phyloP scores from a whole-genome alignment of 2,329 filamentous ascomycete species.

The Exophiala sp. region DNA sequence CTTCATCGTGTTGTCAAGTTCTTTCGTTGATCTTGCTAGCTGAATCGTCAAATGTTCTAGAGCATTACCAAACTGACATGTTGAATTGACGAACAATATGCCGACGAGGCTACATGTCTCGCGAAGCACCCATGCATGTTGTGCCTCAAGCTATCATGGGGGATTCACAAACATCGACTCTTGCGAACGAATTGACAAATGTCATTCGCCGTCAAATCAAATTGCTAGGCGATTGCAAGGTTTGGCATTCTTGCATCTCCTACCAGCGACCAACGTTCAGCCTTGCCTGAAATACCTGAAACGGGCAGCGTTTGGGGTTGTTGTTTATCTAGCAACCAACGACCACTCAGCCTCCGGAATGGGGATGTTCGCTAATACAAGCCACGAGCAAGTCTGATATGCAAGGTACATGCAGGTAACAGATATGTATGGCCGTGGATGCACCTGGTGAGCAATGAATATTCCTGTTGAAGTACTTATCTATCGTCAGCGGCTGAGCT shows the following conservation, averaged over 20 bases:
- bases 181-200: too few species aligned
- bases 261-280: constrained; percentile 13
- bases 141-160: too few species aligned
- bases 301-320: constrained; percentile 12
- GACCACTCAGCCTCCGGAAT: constrained; percentile 18
- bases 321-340: neutral
- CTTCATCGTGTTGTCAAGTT: too few species aligned
- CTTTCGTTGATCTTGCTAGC: too few species aligned
- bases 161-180: too few species aligned
- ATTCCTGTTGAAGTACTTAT: constrained; percentile 2
- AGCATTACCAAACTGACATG: too few species aligned
- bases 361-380: constrained; percentile 7
- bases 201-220: too few species aligned
- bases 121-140: too few species aligned
- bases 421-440: neutral
- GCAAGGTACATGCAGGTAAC: constrained; percentile 2
- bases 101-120: too few species aligned
- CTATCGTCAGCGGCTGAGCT: neutral
- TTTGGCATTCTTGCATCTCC: neutral
- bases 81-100: too few species aligned
- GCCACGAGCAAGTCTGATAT: constrained; percentile 11
- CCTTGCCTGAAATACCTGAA: constrained; percentile 26
- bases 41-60: too few species aligned
- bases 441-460: neutral
- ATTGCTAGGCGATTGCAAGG: neutral